These are phyloP conservation scores for Jamesozyma spencerorum DNA, from an alignment of 805 yeast genomes.

Conservation along the genomic window DNA sequence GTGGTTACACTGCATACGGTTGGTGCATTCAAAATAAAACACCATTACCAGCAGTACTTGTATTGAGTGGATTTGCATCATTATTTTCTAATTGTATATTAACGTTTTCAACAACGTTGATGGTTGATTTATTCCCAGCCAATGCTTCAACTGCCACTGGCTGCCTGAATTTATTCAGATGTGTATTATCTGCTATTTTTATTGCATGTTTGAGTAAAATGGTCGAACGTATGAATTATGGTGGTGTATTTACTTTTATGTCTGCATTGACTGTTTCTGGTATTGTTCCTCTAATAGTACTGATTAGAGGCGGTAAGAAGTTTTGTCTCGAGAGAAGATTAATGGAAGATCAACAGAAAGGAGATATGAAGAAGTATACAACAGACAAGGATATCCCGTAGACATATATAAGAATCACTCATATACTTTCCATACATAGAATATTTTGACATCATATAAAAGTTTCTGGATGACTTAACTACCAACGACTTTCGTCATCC, in stretches of 20 bases:
- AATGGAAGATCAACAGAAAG: no score
- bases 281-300: conserved; percentile 21
- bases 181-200: conserved; percentile 62
- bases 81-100: conserved; percentile 49
- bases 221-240: conserved; percentile 48
- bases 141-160: conserved; percentile 69
- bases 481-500: no score
- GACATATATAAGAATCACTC: no score
- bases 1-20: conserved; percentile 47
- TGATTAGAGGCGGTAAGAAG: conserved; percentile 27
- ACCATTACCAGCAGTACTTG: conserved; percentile 45
- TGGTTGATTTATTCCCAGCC: conserved; percentile 66
- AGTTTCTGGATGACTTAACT: no score
- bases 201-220: conserved; percentile 58
- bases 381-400: no score
- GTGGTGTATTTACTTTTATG: conserved; percentile 70
- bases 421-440: no score
- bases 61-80: conserved; percentile 50
- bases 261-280: conserved; percentile 36
- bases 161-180: conserved; percentile 60
- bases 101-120: conserved; percentile 50
- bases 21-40: conserved; percentile 55
- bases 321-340: conserved; percentile 20
- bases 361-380: no score
- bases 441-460: no score